Percentiles rank a stretch among this genome's conserved stretches.
phyloP scores from a whole-genome alignment of 2,329 filamentous ascomycete species.

The Colletotrichum sp. region DNA sequence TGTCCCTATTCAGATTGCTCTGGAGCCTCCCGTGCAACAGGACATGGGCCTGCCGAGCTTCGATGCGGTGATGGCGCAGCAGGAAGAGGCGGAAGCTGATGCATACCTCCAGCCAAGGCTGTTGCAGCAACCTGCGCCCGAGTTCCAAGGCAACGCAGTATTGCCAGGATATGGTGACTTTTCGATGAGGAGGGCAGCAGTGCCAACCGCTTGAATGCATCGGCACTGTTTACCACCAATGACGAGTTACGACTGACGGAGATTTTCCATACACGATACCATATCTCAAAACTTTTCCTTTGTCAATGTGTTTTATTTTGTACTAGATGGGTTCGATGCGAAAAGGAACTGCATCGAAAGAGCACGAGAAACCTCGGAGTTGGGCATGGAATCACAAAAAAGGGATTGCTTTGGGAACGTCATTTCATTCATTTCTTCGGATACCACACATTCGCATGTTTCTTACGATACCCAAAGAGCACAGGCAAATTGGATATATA shows the following conservation, averaged over 20 bases:
- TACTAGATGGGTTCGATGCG: background rate
- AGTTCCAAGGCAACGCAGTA: constrained; percentile 34
- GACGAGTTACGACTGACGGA: constrained; percentile 7
- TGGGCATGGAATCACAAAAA: background rate
- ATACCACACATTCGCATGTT: background rate
- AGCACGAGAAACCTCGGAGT: background rate
- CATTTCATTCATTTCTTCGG: background rate
- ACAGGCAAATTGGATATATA: background rate
- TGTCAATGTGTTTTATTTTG: background rate
- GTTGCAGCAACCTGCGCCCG: constrained; percentile 36
- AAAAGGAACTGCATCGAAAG: background rate
- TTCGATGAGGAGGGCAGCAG: background rate
- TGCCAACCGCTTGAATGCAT: background rate
- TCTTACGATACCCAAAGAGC: constrained; percentile 12
- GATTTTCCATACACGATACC: background rate
- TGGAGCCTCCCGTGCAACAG: constrained; percentile 36
- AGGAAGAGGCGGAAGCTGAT: constrained; percentile 49
- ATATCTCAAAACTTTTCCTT: background rate
- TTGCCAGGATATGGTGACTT: constrained; percentile 46
- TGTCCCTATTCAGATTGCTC: constrained; percentile 58
- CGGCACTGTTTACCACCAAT: background rate
- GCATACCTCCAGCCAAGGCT: constrained; percentile 46
- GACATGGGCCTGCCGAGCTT: constrained; percentile 51
- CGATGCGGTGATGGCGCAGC: constrained; percentile 48
- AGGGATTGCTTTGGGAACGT: background rate